A percentile compares a stretch with the other conserved stretches of the same genome.
Conservation (phyloP, 345 rosid genomes). For the Hibiscus syriacus region DNA sequence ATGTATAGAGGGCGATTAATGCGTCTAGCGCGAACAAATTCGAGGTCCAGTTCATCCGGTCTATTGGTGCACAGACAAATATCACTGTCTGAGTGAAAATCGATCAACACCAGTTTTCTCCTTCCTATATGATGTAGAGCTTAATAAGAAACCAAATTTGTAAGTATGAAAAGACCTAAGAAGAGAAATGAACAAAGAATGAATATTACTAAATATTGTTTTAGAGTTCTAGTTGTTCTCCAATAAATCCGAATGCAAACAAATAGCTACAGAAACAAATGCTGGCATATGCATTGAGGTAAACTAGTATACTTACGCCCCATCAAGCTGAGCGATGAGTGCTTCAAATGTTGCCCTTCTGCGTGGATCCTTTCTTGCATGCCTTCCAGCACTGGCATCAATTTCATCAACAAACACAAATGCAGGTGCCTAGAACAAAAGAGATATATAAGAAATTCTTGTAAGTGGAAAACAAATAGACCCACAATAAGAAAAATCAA, state of each 20-base stretch:
- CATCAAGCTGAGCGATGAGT: slow-evolving; percentile 82
- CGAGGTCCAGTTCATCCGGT: slow-evolving; percentile 92
- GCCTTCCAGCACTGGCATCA: slow-evolving; percentile 97
- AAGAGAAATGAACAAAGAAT: not conserved
- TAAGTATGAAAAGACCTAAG: not conserved
- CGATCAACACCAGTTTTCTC: slow-evolving; percentile 83
- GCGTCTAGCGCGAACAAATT: slow-evolving; percentile 87
- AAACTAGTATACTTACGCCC: slow-evolving; percentile 59
- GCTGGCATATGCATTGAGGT: not conserved
- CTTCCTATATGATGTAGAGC: slow-evolving; percentile 42
- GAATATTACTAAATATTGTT: not conserved
- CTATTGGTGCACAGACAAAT: slow-evolving; percentile 98
- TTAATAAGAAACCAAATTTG: slow-evolving; percentile 12
- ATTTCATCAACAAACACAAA: slow-evolving; percentile 97
- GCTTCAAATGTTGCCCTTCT: slow-evolving; percentile 89
- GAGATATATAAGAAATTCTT: not conserved
- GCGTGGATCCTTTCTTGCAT: slow-evolving; percentile 80
- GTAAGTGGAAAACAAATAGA: not conserved
- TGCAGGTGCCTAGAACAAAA: slow-evolving; percentile 69
- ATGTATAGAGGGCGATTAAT: slow-evolving; percentile 90
- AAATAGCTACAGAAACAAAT: not conserved
- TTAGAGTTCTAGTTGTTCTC: not conserved
- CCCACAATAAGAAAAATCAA: not conserved
- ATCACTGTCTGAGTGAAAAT: slow-evolving; percentile 90
- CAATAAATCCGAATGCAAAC: not conserved